Evolutionary conservation across 1,284 basidiomycete species (phyloP).

Genomic region (Puccinia novopanici): DNA sequence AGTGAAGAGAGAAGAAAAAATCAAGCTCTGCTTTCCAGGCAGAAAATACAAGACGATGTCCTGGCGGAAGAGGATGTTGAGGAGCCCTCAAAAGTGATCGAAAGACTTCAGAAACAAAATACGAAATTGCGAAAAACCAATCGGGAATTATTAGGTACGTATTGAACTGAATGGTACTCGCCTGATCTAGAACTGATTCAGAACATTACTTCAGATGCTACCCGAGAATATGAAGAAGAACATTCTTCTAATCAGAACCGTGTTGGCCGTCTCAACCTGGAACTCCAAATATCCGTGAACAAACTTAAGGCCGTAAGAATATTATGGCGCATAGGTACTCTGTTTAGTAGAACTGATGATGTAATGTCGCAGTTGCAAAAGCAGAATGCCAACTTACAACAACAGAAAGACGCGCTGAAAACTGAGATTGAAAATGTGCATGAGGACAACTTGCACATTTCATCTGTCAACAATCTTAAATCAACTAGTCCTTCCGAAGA

Average conservation of each 20-base stretch:
- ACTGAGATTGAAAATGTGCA: no score
- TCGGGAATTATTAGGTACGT: neutral
- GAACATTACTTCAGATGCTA: neutral
- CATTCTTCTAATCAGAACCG: neutral
- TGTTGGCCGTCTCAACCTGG: neutral
- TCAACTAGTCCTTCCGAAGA: no score
- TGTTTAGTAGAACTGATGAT: no score
- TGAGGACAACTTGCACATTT: no score
- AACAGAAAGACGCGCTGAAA: no score
- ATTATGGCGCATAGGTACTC: no score
- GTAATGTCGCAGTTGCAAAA: no score
- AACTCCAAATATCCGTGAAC: neutral
- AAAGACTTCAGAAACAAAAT: neutral
- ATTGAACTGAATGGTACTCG: neutral
- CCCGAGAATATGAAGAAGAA: neutral
- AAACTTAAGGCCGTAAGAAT: neutral
- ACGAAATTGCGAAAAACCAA: neutral
- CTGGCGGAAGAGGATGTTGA: neutral
- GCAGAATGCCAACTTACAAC: no score
- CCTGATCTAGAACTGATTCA: neutral
- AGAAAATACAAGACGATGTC: neutral
- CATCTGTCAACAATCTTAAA: no score
- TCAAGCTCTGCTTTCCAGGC: neutral
- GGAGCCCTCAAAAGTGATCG: neutral
- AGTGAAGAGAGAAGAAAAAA: conserved; percentile 63